phyloP scores from a whole-genome alignment of 495 filamentous ascomycete species.

The Talaromyces trachyspermus region DNA sequence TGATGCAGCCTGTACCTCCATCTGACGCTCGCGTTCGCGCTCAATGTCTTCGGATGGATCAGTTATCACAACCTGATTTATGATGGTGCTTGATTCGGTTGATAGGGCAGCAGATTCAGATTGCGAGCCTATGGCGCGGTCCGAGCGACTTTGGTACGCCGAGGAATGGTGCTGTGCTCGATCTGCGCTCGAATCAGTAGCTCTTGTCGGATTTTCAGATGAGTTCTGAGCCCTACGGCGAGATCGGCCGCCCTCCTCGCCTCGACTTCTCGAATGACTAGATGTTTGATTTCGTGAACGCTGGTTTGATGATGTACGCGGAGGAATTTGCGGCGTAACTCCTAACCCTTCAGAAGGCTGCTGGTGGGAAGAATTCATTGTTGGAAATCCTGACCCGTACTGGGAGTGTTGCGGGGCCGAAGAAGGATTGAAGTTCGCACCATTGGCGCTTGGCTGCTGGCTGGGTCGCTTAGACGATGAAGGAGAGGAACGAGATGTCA shows the following conservation, averaged over 20 bases:
- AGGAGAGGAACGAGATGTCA: constrained; percentile 4
- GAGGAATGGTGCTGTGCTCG: constrained; percentile 9
- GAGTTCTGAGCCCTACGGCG: constrained; percentile 23
- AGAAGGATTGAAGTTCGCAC: constrained; percentile 7
- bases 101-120: constrained; percentile 20
- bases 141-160: constrained; percentile 11
- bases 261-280: constrained; percentile 13
- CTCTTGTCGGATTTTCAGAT: constrained; percentile 21
- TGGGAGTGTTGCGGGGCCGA: constrained; percentile 26
- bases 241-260: constrained; percentile 25
- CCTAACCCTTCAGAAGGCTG: constrained; percentile 34
- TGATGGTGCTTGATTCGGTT: constrained; percentile 45
- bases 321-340: constrained; percentile 30
- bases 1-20: constrained; percentile 50
- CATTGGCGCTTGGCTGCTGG: constrained; percentile 6
- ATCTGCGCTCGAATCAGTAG: constrained; percentile 9
- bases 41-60: constrained; percentile 74
- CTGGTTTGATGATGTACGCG: constrained; percentile 37
- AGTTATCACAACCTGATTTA: constrained; percentile 70
- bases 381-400: constrained; percentile 24
- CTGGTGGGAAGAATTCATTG: constrained; percentile 37
- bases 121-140: constrained; percentile 20
- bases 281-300: constrained; percentile 29
- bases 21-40: constrained; percentile 65
- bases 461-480: constrained; percentile 1